phyloP scores from a whole-genome alignment of 139 green algal genomes.

The Yamagishiella unicocca region DNA sequence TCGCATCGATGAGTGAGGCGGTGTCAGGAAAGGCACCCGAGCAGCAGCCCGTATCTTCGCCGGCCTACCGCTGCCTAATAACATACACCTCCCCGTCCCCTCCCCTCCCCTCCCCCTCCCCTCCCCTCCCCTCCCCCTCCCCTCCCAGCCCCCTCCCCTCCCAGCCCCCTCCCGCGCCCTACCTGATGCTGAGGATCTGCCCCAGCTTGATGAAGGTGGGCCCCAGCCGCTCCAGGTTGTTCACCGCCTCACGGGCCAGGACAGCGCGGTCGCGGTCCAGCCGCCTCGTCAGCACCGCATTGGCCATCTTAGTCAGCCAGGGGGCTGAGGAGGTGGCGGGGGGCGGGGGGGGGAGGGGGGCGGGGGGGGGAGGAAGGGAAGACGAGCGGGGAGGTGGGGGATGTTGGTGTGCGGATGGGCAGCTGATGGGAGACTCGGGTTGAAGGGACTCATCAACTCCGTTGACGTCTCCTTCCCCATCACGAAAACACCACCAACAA shows the following conservation, averaged over 20 bases:
- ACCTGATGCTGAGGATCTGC: constrained; percentile 84
- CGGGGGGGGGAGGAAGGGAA: neutral
- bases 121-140: too few relatives aligned
- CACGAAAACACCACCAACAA: too few relatives aligned
- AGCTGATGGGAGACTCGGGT: too few relatives aligned
- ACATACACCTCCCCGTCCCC: neutral
- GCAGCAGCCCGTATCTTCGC: too few relatives aligned
- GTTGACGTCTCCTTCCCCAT: too few relatives aligned
- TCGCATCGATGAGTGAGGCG: too few relatives aligned
- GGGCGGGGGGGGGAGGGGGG: neutral
- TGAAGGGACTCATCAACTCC: too few relatives aligned
- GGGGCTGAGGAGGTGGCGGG: constrained; percentile 54
- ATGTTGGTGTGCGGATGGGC: too few relatives aligned
- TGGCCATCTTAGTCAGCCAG: constrained; percentile 84
- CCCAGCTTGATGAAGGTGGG: constrained; percentile 97
- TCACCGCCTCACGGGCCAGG: constrained; percentile 78
- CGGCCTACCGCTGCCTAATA: too few relatives aligned
- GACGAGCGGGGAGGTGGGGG: neutral
- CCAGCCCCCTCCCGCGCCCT: neutral
- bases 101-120: neutral
- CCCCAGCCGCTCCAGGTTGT: constrained; percentile 86
- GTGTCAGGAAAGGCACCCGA: too few relatives aligned
- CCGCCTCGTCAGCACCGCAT: constrained; percentile 70
- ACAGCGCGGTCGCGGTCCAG: constrained; percentile 51
- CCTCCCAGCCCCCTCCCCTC: neutral